These are phyloP conservation scores for Lentinula aciculospora DNA, from an alignment of 768 basidiomycete species.

Conservation along the genomic window DNA sequence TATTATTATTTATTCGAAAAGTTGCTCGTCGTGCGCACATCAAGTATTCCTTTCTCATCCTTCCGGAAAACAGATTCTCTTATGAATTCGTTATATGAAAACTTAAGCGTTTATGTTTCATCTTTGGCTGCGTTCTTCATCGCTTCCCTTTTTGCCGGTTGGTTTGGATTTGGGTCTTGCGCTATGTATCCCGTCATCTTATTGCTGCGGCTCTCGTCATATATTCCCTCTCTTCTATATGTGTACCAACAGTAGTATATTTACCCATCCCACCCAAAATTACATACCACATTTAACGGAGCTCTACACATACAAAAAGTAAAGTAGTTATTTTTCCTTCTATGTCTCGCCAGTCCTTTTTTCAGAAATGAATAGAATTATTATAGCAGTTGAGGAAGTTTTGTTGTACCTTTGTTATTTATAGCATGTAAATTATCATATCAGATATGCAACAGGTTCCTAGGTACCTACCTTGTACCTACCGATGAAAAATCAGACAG, in stretches of 20 bases:
- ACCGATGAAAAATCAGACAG: neutral
- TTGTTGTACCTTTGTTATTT: neutral
- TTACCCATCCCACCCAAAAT: neutral
- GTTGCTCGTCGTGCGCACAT: neutral
- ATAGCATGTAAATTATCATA: neutral
- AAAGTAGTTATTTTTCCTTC: neutral
- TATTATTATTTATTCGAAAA: slow-evolving; percentile 1
- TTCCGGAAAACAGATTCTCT: neutral
- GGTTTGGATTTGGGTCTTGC: neutral
- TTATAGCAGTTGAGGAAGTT: no score
- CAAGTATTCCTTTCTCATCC: slow-evolving; percentile 1
- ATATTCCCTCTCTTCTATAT: neutral
- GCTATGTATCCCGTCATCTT: neutral
- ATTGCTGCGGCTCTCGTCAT: neutral
- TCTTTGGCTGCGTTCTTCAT: neutral
- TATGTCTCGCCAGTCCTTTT: neutral
- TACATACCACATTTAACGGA: neutral
- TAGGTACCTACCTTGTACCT: neutral
- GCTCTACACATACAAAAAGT: neutral
- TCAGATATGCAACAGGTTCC: neutral
- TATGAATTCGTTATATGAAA: neutral
- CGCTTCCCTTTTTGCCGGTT: neutral
- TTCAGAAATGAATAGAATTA: no score
- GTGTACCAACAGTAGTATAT: neutral
- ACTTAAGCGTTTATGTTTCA: neutral